Base-by-base conservation (phyloP, 768 basidiomycete genomes). In the Boletus bicolor region DNA sequence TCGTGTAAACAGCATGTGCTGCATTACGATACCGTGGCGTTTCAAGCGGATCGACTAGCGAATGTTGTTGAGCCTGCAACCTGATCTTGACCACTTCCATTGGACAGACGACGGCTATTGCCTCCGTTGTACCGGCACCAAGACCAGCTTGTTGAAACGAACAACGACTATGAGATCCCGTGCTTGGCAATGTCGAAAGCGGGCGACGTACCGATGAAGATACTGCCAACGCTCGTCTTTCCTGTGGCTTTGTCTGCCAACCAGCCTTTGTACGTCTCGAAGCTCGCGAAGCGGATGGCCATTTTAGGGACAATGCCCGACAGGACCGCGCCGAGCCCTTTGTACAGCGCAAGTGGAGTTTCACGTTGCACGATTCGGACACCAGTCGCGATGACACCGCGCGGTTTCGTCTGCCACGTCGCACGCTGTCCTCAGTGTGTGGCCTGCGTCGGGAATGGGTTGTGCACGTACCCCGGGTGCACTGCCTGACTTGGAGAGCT, bases 41-140 rank as follows among this genome's bases (percentile, higher is more conserved):
- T 67, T 99, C 97, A 51, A 96, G 74, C 36, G 97, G 97, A 72
- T 99, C 97, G 7, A 94, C 92, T 46, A 99, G 79, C 21, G 96
- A 98, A 72, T 98, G 97, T 67, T 91, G 89, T 68, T 99, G 97
- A 4, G 97, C 96, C 73, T 99, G 97, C 64, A 99, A 76, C 28
- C 97, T 84, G 68, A 99, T 98, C 79, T 98, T 98, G 69, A 99
- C 91, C 19, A 98, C 97, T 70, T 99, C 97, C 97, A 99, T 98
- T 0, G 97, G 97, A 44, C 91, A 96, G 11, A 99, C 97, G 44
- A 99, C 93, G 15, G 85, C 79, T 17, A 99, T 83, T 2, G 95
- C 97, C 73, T 98, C 97, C 1, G 93, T 91, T n/a, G 87, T 87
- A 26, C 97, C 97, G 5, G 97, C 96, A 44, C 87, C 93, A 30